Evolutionary conservation across 768 basidiomycete genomes (phyloP), one percentile per base, ranked within the genome.

Genomic region (Mycena sanguinolenta): DNA sequence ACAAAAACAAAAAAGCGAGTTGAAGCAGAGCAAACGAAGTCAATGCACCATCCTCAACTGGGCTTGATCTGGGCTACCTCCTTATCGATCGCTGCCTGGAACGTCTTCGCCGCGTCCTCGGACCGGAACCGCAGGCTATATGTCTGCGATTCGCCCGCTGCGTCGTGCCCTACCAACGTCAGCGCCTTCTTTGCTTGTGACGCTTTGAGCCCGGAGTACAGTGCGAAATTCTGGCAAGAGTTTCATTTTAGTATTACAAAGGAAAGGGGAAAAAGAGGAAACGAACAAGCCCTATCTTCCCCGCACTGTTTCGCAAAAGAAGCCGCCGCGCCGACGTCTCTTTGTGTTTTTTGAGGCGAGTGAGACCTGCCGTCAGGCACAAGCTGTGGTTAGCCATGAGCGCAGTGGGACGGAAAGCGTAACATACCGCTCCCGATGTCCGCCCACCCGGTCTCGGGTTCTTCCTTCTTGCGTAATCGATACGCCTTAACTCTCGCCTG

Each of bases 321-420:
- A 92, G 75, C 49, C 94, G 86, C 46, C 92, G 85, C 58, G 84
- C 76, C 36, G 80, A 83, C 0, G 84, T 89, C 69, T 87, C 87
- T 70, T 90, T 94, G 77, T 95, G 90, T 74, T 87, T 93, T 77
- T 95, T 95, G 69, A 95, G 75, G 65, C 91, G 86, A 60, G 94
- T 74, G 70, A 92, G 82, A 49, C 93, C 93, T 93, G 62, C 21
- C 17, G 32, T 62, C 21, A n/a, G n/a, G n/a, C n/a, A 49, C 32
- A 34, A 70, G 16, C 3, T 30, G 27, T 53, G 25, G 9, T 28
- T 55, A n/a, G 21, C 19, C 19, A 17, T 5, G 53, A 32, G n/a
- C 10, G 32, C 8, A 12, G 4, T 8, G 8, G 30, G 16, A 34
- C 21, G 32, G 32, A 34, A 10, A 50, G 58, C 13, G 38, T 25